phyloP scores from a whole-genome alignment of 768 basidiomycete species.

The Kwoniella shandongensis region DNA sequence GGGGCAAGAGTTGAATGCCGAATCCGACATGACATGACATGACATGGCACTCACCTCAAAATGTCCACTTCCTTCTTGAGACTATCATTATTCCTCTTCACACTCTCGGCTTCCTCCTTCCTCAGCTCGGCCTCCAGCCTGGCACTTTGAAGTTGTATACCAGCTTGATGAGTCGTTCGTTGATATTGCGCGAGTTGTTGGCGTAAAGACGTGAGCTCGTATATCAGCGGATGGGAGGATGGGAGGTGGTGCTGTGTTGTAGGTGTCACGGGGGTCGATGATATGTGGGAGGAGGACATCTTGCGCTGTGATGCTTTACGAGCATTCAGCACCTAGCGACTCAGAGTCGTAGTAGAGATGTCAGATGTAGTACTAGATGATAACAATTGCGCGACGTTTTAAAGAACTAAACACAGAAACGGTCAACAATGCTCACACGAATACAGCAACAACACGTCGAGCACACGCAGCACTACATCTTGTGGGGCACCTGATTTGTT shows the following conservation, averaged over 20 bases:
- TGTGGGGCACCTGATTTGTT: too few relatives aligned
- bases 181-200: conserved; percentile 49
- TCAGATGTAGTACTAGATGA: too few relatives aligned
- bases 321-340: too few relatives aligned
- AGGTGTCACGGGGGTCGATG: conserved; percentile 1
- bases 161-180: conserved; percentile 43
- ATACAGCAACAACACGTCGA: too few relatives aligned
- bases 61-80: conserved; percentile 21
- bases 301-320: too few relatives aligned
- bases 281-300: background rate
- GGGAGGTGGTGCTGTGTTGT: conserved; percentile 28
- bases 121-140: conserved; percentile 44
- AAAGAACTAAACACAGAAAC: too few relatives aligned
- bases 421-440: too few relatives aligned
- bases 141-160: conserved; percentile 51
- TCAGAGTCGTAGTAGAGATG: too few relatives aligned
- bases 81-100: conserved; percentile 6
- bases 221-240: conserved; percentile 46
- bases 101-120: conserved; percentile 9
- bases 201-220: conserved; percentile 50
- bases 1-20: too few relatives aligned
- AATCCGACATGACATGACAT: too few relatives aligned
- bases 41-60: conserved; percentile 36
- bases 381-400: too few relatives aligned
- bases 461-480: too few relatives aligned